Base-by-base conservation (phyloP, 371 early-diverging fungal genomes). In the Haplosporangium sp. region DNA sequence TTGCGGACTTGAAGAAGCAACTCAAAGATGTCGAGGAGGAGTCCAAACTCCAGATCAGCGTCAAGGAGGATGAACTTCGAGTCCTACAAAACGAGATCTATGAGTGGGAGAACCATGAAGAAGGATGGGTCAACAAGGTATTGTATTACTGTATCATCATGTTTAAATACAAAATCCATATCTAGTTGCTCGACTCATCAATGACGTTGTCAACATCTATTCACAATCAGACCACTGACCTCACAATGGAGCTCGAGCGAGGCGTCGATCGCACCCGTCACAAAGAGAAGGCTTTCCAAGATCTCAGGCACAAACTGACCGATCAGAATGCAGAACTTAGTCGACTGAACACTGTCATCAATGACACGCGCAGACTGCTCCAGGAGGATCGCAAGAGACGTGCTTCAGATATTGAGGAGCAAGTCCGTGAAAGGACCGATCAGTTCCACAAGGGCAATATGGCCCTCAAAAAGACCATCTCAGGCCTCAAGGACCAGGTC, bases 381-480 rank as follows among this genome's bases (percentile, higher is more conserved):
- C 43, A 18, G n/a, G 41, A 20, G 6, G 59, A 68, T 11, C 74
- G 64, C 8, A 74, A 74, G 36, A 37, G 68, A 0, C 59, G 62
- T 3, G 60, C 59, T 23, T 59, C 59, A 5, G 74, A 68, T 29
- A 59, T 63, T 20, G 74, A 74, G 21, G 74, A 63, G 0, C 46
- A 45, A 12, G 55, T 67, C 20, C n/a, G 12, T 3, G 59, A 63
- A 16, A 51, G 53, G 51, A 73, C 67, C 4, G 53, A 52, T 18
- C 69, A 75, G 12, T 41, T 59, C 36, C 43, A 64, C 21, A 12
- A 55, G 60, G 85, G 85, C 54, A 85, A 83, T 43, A 45, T 76
- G 7, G 58, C 40, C 16, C 83, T 85, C 47, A 79, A 83, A 69
- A 82, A 72, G 57, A 70, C 82, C 47, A 82, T 88, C 52, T 46